Conservation (phyloP, 1,139 yeast genomes). For the Geotrichum carabidarum region DNA sequence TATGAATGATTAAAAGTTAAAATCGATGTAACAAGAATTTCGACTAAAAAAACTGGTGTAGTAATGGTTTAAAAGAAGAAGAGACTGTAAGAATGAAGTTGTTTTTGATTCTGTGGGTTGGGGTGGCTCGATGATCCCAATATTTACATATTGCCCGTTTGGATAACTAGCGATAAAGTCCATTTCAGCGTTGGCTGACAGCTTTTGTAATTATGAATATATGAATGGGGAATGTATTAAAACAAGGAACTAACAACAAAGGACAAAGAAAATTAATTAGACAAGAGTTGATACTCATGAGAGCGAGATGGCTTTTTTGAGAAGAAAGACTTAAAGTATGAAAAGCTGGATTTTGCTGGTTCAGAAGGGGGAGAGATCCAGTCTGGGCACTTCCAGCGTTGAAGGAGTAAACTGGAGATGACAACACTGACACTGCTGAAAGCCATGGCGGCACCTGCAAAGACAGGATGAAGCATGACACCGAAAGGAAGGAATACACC, state of each 20-base stretch:
- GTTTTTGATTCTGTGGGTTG: no score
- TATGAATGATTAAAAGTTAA: no score
- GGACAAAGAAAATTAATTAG: neutral
- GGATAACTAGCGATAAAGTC: no score
- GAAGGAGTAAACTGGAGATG: constrained; percentile 63
- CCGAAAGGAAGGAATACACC: constrained; percentile 79
- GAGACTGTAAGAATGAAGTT: no score
- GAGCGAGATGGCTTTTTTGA: neutral
- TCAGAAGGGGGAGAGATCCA: constrained; percentile 19
- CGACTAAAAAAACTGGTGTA: no score
- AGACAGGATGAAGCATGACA: constrained; percentile 79
- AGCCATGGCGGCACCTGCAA: constrained; percentile 88
- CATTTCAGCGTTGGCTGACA: no score
- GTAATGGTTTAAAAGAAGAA: no score
- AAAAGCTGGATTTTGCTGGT: neutral
- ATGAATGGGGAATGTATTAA: neutral
- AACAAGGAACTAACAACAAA: neutral
- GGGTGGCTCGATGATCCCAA: no score
- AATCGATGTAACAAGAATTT: no score
- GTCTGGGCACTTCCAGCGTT: constrained; percentile 38
- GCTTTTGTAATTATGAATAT: no score
- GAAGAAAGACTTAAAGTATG: neutral
- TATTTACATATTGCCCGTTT: no score
- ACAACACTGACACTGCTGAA: constrained; percentile 87
- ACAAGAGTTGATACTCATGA: neutral